Conservation (phyloP, 495 filamentous ascomycete genomes). For the Penicillium salamii region DNA sequence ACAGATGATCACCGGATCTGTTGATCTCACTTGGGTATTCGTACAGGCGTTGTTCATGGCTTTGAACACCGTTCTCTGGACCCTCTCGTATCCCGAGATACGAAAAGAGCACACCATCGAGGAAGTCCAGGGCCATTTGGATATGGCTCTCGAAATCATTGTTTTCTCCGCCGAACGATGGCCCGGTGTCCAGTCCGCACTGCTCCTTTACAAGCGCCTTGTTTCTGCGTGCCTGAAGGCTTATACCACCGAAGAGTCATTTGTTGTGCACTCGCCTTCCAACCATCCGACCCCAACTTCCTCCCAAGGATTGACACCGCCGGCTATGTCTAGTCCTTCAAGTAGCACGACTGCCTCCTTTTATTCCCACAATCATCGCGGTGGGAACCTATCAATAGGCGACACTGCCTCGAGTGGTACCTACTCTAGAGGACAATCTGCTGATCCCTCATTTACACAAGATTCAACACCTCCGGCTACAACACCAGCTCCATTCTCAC, state of each 20-base stretch:
- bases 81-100: constrained; percentile 78
- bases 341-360: constrained; percentile 36
- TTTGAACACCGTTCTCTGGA: constrained; percentile 85
- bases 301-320: constrained; percentile 46
- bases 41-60: constrained; percentile 82
- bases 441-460: constrained; percentile 30
- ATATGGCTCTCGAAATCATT: constrained; percentile 71
- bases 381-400: constrained; percentile 24
- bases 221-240: constrained; percentile 79
- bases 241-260: constrained; percentile 69
- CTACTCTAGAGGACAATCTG: constrained; percentile 38
- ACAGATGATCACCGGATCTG: constrained; percentile 67
- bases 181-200: constrained; percentile 84
- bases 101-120: constrained; percentile 64
- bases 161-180: constrained; percentile 73
- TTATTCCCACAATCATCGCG: constrained; percentile 33
- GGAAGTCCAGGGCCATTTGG: constrained; percentile 67
- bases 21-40: constrained; percentile 92
- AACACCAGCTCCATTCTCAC: constrained; percentile 19
- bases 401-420: constrained; percentile 35
- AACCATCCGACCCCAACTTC: constrained; percentile 46
- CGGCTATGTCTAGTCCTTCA: constrained; percentile 50
- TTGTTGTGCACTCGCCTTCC: constrained; percentile 62
- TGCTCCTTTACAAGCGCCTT: constrained; percentile 73
- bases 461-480: constrained; percentile 23